Base-by-base conservation (phyloP, 2,329 filamentous ascomycete species). In the Pyrenophora teres region DNA sequence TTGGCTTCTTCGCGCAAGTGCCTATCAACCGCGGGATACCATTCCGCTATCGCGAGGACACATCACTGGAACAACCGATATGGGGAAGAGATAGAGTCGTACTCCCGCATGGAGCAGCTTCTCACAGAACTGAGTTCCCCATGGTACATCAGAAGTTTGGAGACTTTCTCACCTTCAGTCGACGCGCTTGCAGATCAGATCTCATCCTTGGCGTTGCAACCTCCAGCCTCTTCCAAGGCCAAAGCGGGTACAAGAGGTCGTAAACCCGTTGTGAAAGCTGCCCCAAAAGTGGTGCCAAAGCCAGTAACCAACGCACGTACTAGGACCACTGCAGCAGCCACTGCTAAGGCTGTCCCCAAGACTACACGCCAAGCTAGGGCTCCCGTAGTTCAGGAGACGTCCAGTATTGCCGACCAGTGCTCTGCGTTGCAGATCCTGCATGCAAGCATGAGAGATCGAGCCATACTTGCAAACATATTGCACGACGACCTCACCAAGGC, bases 11-110 rank as follows among this genome's bases (percentile, higher is more conserved):
- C 84, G 2, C 75, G 80, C 4, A 78, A 70, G 40, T 66, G 77
- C 7, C 62, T 78, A n/a, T 74, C 81, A 31, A 83, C 83, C 19
- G 78, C 87, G 35, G 77, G 80, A 0, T 74, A 80, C 50, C 72
- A 76, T 40, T 79, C 78, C 0, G 76, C 75, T 6, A 72, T 87
- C 25, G 78, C 82, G 0, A 74, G 75, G 3, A 65, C 82, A 42
- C 72, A 82, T 57, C 76, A 78, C 40, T 69, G 73, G n/a, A 74
- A 77, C 33, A 77, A 77, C 12, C 71, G 80, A 32, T 73, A 74
- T 38, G 75, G 78, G 1, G 74, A 79, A 38, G 81, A 83, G 54
- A 67, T 80, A 10, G 72, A 70, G 18, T 74, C 76, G 23, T 82
- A 84, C 54, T 71, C 77, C n/a, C 69, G 76, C 16, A 76, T 81